Evolutionary conservation across 164 flowering plant species (phyloP).

Genomic region (Santalum album): DNA sequence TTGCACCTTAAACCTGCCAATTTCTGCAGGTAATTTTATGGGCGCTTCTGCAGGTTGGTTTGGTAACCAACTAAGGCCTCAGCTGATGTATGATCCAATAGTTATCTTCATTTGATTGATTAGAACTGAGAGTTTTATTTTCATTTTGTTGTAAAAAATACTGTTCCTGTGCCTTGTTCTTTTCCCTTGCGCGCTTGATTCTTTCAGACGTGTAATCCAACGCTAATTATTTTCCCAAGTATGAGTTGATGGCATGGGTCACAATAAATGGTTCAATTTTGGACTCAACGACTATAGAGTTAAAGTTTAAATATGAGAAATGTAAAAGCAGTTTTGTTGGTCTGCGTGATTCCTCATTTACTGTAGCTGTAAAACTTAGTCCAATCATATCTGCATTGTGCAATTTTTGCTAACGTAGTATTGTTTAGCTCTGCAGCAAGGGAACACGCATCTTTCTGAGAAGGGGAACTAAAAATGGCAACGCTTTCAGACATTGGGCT

Average conservation of each 20-base stretch:
- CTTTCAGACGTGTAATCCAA: not conserved
- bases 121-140: too few species aligned
- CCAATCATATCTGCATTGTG: not conserved
- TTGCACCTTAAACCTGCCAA: too few species aligned
- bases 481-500: conserved; percentile 44
- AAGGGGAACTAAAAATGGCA: conserved; percentile 38
- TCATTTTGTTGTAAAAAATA: too few species aligned
- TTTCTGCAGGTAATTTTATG: too few species aligned
- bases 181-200: not conserved
- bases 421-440: conserved; percentile 3
- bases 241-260: not conserved
- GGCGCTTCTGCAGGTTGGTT: too few species aligned
- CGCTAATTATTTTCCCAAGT: not conserved
- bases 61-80: too few species aligned
- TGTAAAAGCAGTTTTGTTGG: not conserved
- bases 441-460: not conserved
- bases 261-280: not conserved
- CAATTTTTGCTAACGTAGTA: not conserved
- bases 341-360: not conserved
- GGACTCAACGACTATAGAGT: not conserved
- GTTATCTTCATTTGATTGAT: too few species aligned
- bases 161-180: not conserved
- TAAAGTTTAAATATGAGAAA: not conserved
- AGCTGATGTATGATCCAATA: too few species aligned
- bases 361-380: too few species aligned